phyloP scores from a whole-genome alignment of 495 filamentous ascomycete species.

The Hyaloscypha bicolor region DNA sequence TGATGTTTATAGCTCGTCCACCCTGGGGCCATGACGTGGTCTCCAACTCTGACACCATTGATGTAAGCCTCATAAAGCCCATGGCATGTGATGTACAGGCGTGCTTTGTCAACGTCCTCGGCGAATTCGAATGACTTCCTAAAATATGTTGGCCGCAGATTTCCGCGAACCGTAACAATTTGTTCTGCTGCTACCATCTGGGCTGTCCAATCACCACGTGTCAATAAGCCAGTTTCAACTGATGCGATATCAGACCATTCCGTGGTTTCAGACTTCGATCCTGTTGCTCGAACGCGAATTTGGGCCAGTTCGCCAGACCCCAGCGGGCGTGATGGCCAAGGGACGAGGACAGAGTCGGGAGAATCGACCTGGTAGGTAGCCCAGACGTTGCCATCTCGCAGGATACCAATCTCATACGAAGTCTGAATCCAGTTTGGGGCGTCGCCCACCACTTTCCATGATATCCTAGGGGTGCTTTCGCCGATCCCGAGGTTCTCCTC shows the following conservation, averaged over 20 bases:
- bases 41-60: slow-evolving; percentile 52
- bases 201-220: slow-evolving; percentile 43
- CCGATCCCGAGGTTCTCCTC: slow-evolving; percentile 24
- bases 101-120: slow-evolving; percentile 26
- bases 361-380: slow-evolving; percentile 12
- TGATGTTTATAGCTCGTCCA: slow-evolving; percentile 57
- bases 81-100: slow-evolving; percentile 53
- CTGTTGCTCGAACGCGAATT: slow-evolving; percentile 40
- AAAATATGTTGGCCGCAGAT: slow-evolving; percentile 29
- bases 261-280: slow-evolving; percentile 25
- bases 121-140: slow-evolving; percentile 20
- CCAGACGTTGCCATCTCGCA: neutral
- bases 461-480: slow-evolving; percentile 24
- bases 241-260: slow-evolving; percentile 35
- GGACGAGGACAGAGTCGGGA: slow-evolving; percentile 46
- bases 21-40: slow-evolving; percentile 50
- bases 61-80: slow-evolving; percentile 54
- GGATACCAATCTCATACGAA: slow-evolving; percentile 42
- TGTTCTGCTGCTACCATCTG: slow-evolving; percentile 36
- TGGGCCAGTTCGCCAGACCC: slow-evolving; percentile 42
- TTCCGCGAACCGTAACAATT: slow-evolving; percentile 30
- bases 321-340: slow-evolving; percentile 51
- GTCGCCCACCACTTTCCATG: slow-evolving; percentile 22
- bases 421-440: slow-evolving; percentile 38
- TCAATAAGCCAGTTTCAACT: slow-evolving; percentile 45